Evolutionary conservation across 805 yeast genomes (phyloP).

Genomic region (Wickerhamiella qilinensis): DNA sequence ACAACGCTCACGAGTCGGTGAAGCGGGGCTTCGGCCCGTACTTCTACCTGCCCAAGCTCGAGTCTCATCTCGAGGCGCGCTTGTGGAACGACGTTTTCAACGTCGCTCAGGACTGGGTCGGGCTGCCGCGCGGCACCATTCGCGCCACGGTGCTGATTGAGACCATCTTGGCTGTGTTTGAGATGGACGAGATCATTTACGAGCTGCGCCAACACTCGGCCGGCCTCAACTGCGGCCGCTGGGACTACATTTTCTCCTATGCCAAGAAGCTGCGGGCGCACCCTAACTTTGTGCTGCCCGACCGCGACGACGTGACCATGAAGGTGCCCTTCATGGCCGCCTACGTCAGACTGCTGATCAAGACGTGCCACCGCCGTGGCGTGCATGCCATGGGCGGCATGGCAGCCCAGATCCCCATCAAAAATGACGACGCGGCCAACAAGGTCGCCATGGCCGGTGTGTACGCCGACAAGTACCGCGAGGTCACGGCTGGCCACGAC

Average conservation of each 20-base stretch:
- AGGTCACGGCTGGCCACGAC: constrained; percentile 53
- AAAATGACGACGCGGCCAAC: constrained; percentile 45
- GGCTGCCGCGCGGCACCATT: constrained; percentile 50
- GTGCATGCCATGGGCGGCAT: constrained; percentile 68
- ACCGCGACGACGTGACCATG: constrained; percentile 56
- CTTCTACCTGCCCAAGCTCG: constrained; percentile 63
- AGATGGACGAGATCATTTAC: constrained; percentile 64
- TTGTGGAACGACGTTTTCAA: constrained; percentile 62
- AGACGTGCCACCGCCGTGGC: constrained; percentile 56
- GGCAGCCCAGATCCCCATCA: constrained; percentile 68
- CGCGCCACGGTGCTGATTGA: constrained; percentile 59
- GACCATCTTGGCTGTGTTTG: constrained; percentile 58
- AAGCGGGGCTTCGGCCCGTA: constrained; percentile 51
- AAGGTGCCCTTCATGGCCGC: constrained; percentile 52
- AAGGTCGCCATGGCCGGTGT: constrained; percentile 51
- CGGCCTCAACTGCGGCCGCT: constrained; percentile 62
- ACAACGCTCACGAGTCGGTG: constrained; percentile 45
- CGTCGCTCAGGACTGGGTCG: constrained; percentile 46
- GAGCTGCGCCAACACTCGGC: constrained; percentile 57
- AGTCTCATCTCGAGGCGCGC: constrained; percentile 59
- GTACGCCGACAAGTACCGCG: constrained; percentile 50
- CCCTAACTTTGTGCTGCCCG: constrained; percentile 47
- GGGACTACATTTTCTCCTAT: constrained; percentile 62
- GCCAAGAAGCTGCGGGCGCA: constrained; percentile 50
- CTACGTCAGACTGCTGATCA: constrained; percentile 46